These are phyloP conservation scores for Cytospora mali DNA, from an alignment of 2,329 filamentous ascomycete species.

Conservation along the genomic window DNA sequence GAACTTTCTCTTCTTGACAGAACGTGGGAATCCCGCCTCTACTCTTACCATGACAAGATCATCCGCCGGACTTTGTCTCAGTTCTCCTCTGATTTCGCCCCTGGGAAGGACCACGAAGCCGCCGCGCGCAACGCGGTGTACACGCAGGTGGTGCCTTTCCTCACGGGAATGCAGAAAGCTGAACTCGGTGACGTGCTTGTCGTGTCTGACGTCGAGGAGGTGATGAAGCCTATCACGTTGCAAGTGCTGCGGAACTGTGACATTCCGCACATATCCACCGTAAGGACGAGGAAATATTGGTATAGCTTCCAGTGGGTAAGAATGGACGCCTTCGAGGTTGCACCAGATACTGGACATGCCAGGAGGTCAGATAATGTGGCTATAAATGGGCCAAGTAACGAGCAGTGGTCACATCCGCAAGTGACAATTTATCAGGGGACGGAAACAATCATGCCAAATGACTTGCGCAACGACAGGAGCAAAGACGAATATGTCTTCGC, in stretches of 20 bases:
- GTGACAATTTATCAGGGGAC: conserved; percentile 45
- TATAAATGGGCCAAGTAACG: conserved; percentile 25
- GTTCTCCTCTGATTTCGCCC: conserved; percentile 31
- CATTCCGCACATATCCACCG: conserved; percentile 38
- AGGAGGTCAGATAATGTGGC: background rate
- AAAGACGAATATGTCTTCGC: conserved; percentile 39
- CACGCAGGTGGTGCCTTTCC: conserved; percentile 41
- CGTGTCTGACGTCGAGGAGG: conserved; percentile 51
- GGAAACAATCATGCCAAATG: conserved; percentile 44
- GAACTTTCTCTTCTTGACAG: conserved; percentile 42
- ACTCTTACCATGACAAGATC: conserved; percentile 42
- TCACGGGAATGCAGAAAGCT: conserved; percentile 39
- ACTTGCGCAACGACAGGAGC: conserved; percentile 38
- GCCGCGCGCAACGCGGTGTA: conserved; percentile 45
- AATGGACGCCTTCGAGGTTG: conserved; percentile 5
- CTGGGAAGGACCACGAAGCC: conserved; percentile 41
- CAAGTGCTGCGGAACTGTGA: conserved; percentile 40
- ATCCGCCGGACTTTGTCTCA: conserved; percentile 43
- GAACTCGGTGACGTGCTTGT: conserved; percentile 45
- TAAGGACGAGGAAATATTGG: conserved; percentile 42
- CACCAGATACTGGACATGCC: background rate
- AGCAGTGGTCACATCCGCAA: conserved; percentile 48
- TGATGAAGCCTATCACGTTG: conserved; percentile 41
- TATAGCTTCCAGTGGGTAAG: conserved; percentile 44
- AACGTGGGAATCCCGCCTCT: conserved; percentile 40